Evolutionary conservation across 1,284 basidiomycete species (phyloP).

Genomic region (Sporisorium iseilematis-ciliati): DNA sequence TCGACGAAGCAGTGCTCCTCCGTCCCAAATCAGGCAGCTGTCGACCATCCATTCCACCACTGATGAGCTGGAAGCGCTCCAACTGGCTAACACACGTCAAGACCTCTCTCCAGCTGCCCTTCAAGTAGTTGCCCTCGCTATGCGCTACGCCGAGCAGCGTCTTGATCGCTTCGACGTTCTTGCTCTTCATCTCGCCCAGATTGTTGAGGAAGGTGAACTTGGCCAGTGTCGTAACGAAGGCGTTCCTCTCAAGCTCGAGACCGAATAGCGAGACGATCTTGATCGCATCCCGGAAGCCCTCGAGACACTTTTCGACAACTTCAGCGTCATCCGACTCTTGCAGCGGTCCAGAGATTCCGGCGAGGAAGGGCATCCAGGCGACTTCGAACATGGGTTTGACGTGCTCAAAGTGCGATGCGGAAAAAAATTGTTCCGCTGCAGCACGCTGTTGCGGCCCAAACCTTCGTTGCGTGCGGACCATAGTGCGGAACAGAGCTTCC

Average conservation of each 20-base stretch:
- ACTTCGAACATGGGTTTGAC: slow-evolving; percentile 70
- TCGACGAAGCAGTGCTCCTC: slow-evolving; percentile 69
- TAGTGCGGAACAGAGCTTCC: slow-evolving; percentile 69
- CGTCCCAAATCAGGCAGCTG: slow-evolving; percentile 84
- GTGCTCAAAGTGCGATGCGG: slow-evolving; percentile 69
- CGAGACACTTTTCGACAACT: slow-evolving; percentile 61
- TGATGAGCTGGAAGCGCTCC: slow-evolving; percentile 69
- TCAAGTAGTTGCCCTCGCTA: slow-evolving; percentile 68
- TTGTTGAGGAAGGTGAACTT: slow-evolving; percentile 70
- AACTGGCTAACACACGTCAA: slow-evolving; percentile 69
- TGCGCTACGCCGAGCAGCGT: slow-evolving; percentile 67
- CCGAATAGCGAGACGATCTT: slow-evolving; percentile 69
- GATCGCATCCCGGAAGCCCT: slow-evolving; percentile 68
- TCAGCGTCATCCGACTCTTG: slow-evolving; percentile 67
- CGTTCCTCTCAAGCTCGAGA: slow-evolving; percentile 68
- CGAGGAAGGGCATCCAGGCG: slow-evolving; percentile 70
- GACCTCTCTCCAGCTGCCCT: slow-evolving; percentile 69
- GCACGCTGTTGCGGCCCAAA: slow-evolving; percentile 62
- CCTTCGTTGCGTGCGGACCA: slow-evolving; percentile 67
- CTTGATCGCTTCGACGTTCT: slow-evolving; percentile 70
- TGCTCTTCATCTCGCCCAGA: slow-evolving; percentile 69
- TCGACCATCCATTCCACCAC: slow-evolving; percentile 70
- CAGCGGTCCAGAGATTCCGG: slow-evolving; percentile 67
- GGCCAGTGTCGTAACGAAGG: slow-evolving; percentile 69
- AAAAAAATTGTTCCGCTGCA: slow-evolving; percentile 68